Evolutionary conservation across 306 rosid genomes (phyloP), one percentile per base, ranked within the genome.

Genomic region (Cucumis sativus): DNA sequence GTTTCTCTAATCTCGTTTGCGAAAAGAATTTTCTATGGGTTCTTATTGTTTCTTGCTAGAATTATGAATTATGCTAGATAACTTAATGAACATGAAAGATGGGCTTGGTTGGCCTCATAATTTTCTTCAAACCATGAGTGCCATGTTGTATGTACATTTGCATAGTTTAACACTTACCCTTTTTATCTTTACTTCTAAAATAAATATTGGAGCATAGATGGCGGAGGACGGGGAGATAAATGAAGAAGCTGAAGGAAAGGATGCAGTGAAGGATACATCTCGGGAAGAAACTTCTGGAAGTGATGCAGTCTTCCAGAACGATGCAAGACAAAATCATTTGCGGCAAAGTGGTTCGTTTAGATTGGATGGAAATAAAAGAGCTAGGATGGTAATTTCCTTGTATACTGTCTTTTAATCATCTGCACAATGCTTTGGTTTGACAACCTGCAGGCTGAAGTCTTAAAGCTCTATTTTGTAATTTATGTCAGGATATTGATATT

Each of bases 171-270:
- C 72, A 23, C 17, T 23, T 9, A 43, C 17, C 45, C 55, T 60
- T 18, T 64, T 47, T 59, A 0, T 10, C 8, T 43, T 65, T 10
- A 2, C 12, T 28, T 73, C 4, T 1, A 0, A 3, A 57, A 57
- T 60, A 13, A 61, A 28, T 28, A 13, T 86, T 85, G 80, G 74
- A 57, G 57, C 78, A 76, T 75, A 91, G 98, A 82, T 92, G 57
- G 98, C 88, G 75, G 98, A 88, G 75, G 98, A 88, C 43, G 96
- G 94, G 57, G 98, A 89, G 87, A 80, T 90, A 67, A 28, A 64
- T 64, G 91, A 90, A 80, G 90, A 84, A 60, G 86, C 72, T 39
- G 85, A 83, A 79, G 92, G 55, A 51, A 76, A 87, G 85, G 89
- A 82, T 82, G 81, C 43, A 58, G 84, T 77, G 25, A 84, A 82